phyloP scores from a whole-genome alignment of 106 monocot species.

The Ottelia alismoides region DNA sequence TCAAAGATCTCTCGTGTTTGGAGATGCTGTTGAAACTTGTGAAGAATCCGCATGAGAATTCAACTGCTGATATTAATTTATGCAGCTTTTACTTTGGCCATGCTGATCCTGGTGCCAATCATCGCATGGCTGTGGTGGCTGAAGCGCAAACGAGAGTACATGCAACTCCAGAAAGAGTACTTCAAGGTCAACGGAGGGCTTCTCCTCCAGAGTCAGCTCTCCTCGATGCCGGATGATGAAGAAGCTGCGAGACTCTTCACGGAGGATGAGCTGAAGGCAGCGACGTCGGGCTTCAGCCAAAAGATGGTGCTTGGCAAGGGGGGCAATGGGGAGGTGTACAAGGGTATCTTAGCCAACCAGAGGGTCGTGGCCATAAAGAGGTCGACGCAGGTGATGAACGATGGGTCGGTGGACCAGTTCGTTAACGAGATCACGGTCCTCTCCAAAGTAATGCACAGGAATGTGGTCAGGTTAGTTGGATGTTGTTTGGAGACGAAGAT shows the following conservation, averaged over 20 bases:
- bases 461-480: constrained; percentile 11
- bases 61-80: no score
- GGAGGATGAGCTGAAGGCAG: constrained; percentile 1
- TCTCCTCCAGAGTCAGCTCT: constrained; percentile 2
- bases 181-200: constrained; percentile 10
- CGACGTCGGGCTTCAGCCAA: constrained; percentile 3
- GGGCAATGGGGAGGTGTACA: constrained; percentile 10
- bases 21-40: no score
- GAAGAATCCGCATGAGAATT: no score
- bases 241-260: constrained; percentile 5
- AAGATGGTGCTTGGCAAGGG: constrained; percentile 6
- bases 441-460: constrained; percentile 10
- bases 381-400: constrained; percentile 2
- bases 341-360: constrained; percentile 2
- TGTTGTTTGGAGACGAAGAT: constrained; percentile 8
- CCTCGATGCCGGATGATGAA: background rate
- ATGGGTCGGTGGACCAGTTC: constrained; percentile 5
- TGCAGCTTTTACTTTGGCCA: constrained; percentile 2
- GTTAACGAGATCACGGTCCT: constrained; percentile 8
- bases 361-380: constrained; percentile 12
- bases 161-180: constrained; percentile 2
- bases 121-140: background rate
- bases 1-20: no score
- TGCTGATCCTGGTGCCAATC: background rate
- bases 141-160: constrained; percentile 1